Evolutionary conservation across 2,329 filamentous ascomycete species (phyloP).

Genomic region (Neonectria punicea): DNA sequence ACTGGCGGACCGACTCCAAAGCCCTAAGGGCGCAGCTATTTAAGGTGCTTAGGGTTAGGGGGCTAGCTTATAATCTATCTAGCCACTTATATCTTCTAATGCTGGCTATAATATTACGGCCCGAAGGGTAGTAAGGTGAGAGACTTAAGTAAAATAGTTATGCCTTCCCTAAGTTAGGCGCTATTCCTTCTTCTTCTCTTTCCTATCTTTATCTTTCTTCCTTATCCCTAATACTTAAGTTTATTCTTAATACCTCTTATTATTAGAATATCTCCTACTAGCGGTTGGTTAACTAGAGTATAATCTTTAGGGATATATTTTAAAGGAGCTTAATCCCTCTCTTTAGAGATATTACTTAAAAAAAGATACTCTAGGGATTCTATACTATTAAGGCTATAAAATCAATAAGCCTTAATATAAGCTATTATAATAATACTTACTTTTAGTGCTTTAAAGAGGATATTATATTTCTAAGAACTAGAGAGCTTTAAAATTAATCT

Average conservation of each 20-base stretch:
- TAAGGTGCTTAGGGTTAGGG: too few relatives aligned
- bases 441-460: not conserved
- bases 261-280: not conserved
- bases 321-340: not conserved
- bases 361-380: not conserved
- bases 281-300: not conserved
- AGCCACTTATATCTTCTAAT: too few relatives aligned
- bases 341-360: not conserved
- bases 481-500: not conserved
- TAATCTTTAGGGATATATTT: not conserved
- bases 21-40: too few relatives aligned
- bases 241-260: not conserved
- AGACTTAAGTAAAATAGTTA: not conserved
- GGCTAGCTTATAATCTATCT: too few relatives aligned
- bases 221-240: not conserved
- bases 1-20: too few relatives aligned
- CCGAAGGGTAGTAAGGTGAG: not conserved
- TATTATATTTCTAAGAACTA: not conserved
- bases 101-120: not conserved
- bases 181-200: conserved; percentile 2
- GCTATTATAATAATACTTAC: not conserved
- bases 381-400: not conserved
- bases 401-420: not conserved
- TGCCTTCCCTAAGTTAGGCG: not conserved
- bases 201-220: not conserved